Base-by-base conservation (phyloP, 176 grass and related monocot species). In the Eragrostis curvula region DNA sequence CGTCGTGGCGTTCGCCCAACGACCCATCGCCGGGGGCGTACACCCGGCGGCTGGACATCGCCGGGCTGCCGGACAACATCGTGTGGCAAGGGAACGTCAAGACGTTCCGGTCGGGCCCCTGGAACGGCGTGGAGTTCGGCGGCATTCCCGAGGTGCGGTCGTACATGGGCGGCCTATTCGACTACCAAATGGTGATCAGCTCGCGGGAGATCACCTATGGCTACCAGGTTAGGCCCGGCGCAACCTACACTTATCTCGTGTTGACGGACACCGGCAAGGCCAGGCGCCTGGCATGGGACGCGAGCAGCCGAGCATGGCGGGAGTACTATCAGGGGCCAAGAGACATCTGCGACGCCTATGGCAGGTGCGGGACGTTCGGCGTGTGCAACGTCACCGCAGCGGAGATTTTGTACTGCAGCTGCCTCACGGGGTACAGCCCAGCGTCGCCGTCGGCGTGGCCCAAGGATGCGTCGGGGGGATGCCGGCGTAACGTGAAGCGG, bases 361-460 rank as follows among this genome's bases (percentile, higher is more conserved):
- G 72, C 11, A 74, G 10, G 18, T 91, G 89, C 27, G 89, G 89
- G 0, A 43, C 76, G 7, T 88, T 81, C 60, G 76, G 77, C 1
- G 5, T 85, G 24, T 91, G 89, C 43, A 60, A 85, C 73, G 40
- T n/a, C 53, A 60, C 53, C 25, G 80, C 75, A 25, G 32, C 69
- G 60, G 21, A 68, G 13, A 24, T 27, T 4, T 48, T 24, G n/a
- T 76, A 81, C 40, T 91, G 89, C 68, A 40, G 3, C 18, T 91
- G 89, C 50, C 44, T 81, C 15, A 9, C 17, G 12, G 89, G 89
- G 24, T 91, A 85, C 60, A 68, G 39, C 42, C 80, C 80, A 0
- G 60, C 43, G 49, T 79, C 84, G 7, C 48, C 48, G 2, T 66
- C 11, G 43, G 24, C 25, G 46, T 84, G 80, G 32, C 21, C n/a